A percentile compares a stretch with the other conserved stretches of the same genome.
These are phyloP conservation scores for Licmophora abbreviata DNA, from an alignment of 108 stramenopile species.

Conservation along the genomic window DNA sequence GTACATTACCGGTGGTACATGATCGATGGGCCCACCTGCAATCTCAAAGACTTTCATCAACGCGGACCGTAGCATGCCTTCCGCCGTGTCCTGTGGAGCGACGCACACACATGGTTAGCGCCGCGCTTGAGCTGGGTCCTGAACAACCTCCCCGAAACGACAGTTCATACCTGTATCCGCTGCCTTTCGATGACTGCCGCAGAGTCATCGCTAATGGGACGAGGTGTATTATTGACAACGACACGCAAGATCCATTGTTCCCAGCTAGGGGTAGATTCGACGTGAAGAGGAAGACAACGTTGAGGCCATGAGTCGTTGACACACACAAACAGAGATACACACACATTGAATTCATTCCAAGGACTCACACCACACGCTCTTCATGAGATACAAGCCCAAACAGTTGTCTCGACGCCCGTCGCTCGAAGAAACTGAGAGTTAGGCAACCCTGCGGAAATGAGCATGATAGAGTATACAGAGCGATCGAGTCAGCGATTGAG, in stretches of 20 bases:
- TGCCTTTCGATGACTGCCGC: slow-evolving; percentile 78
- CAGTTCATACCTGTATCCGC: slow-evolving; percentile 55
- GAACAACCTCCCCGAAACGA: background rate
- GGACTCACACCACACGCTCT: slow-evolving; percentile 57
- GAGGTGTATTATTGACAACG: slow-evolving; percentile 81
- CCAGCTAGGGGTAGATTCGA: too few species aligned
- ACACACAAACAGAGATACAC: slow-evolving; percentile 6
- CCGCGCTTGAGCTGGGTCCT: background rate
- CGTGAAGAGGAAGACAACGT: background rate
- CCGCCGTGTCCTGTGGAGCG: slow-evolving; percentile 79
- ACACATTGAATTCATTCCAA: background rate
- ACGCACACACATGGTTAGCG: too few species aligned
- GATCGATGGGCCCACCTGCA: slow-evolving; percentile 64
- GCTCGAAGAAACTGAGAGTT: slow-evolving; percentile 72
- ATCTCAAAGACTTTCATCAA: slow-evolving; percentile 60
- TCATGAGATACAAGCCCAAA: slow-evolving; percentile 81
- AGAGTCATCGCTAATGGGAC: slow-evolving; percentile 70
- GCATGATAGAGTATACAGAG: background rate
- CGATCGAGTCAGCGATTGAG: background rate
- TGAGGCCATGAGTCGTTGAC: too few species aligned
- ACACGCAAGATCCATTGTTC: slow-evolving; percentile 82
- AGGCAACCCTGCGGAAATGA: slow-evolving; percentile 38
- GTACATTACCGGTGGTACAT: slow-evolving; percentile 57
- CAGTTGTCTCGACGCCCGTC: slow-evolving; percentile 62
- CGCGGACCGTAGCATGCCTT: slow-evolving; percentile 75